phyloP scores from a whole-genome alignment of 768 basidiomycete species.

The Pulveroboletus sp. region DNA sequence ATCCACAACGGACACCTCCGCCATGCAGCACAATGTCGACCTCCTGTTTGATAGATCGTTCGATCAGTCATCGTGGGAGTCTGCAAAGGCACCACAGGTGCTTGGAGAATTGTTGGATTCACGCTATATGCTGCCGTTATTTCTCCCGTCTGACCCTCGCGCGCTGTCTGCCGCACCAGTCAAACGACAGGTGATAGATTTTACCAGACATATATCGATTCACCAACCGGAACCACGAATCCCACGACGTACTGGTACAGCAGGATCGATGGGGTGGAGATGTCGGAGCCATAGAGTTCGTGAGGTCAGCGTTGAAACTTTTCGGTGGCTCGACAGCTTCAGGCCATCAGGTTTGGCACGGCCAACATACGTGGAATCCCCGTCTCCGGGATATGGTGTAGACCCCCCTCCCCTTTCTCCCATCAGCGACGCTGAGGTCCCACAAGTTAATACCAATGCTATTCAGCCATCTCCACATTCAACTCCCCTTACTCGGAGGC shows the following conservation, averaged over 20 bases:
- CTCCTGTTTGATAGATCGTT: constrained; percentile 67
- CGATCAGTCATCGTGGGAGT: constrained; percentile 71
- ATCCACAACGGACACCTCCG: constrained; percentile 32
- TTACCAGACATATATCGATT: constrained; percentile 9
- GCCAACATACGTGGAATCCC: constrained; percentile 32
- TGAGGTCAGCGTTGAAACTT: constrained; percentile 51
- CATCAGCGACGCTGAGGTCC: constrained; percentile 30
- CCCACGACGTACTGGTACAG: constrained; percentile 36
- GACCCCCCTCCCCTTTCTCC: constrained; percentile 24
- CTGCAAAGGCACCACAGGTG: constrained; percentile 70
- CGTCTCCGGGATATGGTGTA: constrained; percentile 30
- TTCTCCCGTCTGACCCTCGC: constrained; percentile 76
- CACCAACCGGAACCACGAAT: constrained; percentile 33
- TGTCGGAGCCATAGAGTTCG: constrained; percentile 57
- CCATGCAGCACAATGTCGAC: constrained; percentile 62
- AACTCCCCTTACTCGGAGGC: constrained; percentile 65
- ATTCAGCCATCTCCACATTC: constrained; percentile 13
- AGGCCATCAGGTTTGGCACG: constrained; percentile 53
- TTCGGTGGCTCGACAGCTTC: constrained; percentile 70
- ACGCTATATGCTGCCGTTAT: constrained; percentile 85
- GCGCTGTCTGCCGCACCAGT: constrained; percentile 67
- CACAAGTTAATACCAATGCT: constrained; percentile 38
- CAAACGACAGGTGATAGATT: constrained; percentile 29
- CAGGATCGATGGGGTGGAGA: constrained; percentile 52
- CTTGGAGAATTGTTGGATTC: constrained; percentile 91